A percentile compares a stretch with the other conserved stretches of the same genome.
These are phyloP conservation scores for Mortierella hygrophila DNA, from an alignment of 192 early-diverging fungal species.

Conservation along the genomic window DNA sequence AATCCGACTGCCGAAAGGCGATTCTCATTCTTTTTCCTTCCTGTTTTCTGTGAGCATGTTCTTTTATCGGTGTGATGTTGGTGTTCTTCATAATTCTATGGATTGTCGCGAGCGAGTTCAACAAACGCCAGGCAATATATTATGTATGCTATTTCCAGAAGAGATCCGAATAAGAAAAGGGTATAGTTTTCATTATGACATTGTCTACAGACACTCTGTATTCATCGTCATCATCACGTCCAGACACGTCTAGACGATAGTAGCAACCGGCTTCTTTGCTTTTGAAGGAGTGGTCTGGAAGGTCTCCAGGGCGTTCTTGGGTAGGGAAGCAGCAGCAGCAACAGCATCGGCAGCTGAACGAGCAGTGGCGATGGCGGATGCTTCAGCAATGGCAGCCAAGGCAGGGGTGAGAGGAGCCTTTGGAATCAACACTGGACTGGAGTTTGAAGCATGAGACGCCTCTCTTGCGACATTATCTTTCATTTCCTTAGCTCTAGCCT, in stretches of 20 bases:
- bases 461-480: neutral
- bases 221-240: too few relatives aligned
- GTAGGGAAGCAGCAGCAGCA: neutral
- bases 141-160: too few relatives aligned
- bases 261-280: neutral
- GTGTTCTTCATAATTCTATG: too few relatives aligned
- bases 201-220: too few relatives aligned
- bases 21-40: too few relatives aligned
- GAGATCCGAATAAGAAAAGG: too few relatives aligned
- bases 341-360: neutral
- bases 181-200: too few relatives aligned
- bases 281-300: neutral
- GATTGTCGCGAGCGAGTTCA: too few relatives aligned
- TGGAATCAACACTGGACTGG: neutral
- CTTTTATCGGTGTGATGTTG: too few relatives aligned
- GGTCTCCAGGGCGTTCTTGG: neutral
- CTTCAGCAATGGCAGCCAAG: neutral
- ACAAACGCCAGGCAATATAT: too few relatives aligned
- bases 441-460: neutral
- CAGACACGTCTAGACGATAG: neutral
- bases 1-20: too few relatives aligned
- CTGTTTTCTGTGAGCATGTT: too few relatives aligned
- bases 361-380: neutral
- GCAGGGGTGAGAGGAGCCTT: neutral
- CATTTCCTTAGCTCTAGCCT: neutral